Evolutionary conservation across 2,329 filamentous ascomycete species (phyloP).

Genomic region (Alternaria infectoria): DNA sequence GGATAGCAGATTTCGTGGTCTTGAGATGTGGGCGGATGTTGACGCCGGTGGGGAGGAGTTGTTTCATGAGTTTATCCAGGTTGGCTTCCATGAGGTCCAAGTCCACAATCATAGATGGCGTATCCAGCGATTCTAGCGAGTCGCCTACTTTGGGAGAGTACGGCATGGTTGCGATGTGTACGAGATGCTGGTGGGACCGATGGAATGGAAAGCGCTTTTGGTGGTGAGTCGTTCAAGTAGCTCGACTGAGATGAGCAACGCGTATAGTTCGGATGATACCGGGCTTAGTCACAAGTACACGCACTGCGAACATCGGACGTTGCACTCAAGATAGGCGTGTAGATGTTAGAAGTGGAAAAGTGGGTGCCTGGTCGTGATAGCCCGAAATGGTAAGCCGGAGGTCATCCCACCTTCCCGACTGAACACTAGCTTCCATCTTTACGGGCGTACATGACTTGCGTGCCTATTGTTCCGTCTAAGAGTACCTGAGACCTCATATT

Average conservation of each 20-base stretch:
- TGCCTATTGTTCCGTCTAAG: neutral
- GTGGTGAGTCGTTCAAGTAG: neutral
- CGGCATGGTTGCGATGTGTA: slow-evolving; percentile 20
- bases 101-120: slow-evolving; percentile 63
- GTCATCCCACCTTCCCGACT: slow-evolving; percentile 10
- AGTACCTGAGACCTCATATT: neutral
- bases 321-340: slow-evolving; percentile 2
- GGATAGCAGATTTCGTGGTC: slow-evolving; percentile 58
- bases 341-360: neutral
- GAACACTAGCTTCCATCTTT: neutral
- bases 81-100: slow-evolving; percentile 61
- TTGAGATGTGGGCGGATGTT: slow-evolving; percentile 61
- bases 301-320: slow-evolving; percentile 6
- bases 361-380: neutral
- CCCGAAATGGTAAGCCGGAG: slow-evolving; percentile 21
- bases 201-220: neutral
- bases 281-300: neutral
- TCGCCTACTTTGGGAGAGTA: slow-evolving; percentile 55
- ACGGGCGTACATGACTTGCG: neutral
- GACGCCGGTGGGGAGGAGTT: slow-evolving; percentile 55
- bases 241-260: neutral
- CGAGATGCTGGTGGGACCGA: neutral
- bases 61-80: slow-evolving; percentile 55
- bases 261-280: neutral
- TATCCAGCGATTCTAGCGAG: slow-evolving; percentile 55